A percentile compares a stretch with the other conserved stretches of the same genome.
These are phyloP conservation scores for Zychaea mexicana DNA, from an alignment of 371 early-diverging fungal genomes.

Conservation along the genomic window DNA sequence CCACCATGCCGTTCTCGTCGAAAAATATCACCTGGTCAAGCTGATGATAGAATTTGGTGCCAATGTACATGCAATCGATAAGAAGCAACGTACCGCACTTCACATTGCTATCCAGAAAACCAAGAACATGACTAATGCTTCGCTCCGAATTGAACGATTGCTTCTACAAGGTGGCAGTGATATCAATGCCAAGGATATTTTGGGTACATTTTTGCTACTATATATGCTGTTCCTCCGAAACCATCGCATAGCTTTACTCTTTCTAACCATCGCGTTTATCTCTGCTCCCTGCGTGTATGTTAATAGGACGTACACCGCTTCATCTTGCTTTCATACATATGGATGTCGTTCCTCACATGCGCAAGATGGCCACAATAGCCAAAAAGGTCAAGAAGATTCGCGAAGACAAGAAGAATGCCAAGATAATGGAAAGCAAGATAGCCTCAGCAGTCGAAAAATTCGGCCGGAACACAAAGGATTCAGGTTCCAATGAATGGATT, in stretches of 20 bases:
- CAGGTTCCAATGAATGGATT: not conserved
- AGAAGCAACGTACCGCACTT: slow-evolving; percentile 46
- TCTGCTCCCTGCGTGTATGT: not conserved
- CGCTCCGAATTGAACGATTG: slow-evolving; percentile 52
- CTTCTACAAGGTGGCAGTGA: slow-evolving; percentile 49
- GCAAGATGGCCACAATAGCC: slow-evolving; percentile 12
- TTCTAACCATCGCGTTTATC: no score
- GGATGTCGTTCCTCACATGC: slow-evolving; percentile 47
- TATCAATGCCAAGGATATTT: slow-evolving; percentile 44
- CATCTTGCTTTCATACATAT: slow-evolving; percentile 52
- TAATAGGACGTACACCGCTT: slow-evolving; percentile 55
- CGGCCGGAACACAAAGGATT: not conserved
- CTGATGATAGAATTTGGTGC: slow-evolving; percentile 45
- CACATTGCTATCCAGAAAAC: slow-evolving; percentile 56
- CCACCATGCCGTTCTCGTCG: slow-evolving; percentile 45
- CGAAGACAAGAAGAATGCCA: not conserved
- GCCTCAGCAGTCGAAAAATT: not conserved
- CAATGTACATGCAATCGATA: slow-evolving; percentile 21
- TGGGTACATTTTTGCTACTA: slow-evolving; percentile 28
- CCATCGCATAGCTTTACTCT: not conserved
- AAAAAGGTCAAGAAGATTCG: slow-evolving; percentile 5
- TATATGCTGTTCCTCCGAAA: not conserved
- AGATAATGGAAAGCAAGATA: not conserved
- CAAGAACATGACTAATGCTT: slow-evolving; percentile 53
- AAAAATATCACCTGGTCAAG: slow-evolving; percentile 42